Evolutionary conservation across 257 asterid genomes (phyloP), one percentile per base, ranked within the genome.

Genomic region (Nicotiana paniculata): DNA sequence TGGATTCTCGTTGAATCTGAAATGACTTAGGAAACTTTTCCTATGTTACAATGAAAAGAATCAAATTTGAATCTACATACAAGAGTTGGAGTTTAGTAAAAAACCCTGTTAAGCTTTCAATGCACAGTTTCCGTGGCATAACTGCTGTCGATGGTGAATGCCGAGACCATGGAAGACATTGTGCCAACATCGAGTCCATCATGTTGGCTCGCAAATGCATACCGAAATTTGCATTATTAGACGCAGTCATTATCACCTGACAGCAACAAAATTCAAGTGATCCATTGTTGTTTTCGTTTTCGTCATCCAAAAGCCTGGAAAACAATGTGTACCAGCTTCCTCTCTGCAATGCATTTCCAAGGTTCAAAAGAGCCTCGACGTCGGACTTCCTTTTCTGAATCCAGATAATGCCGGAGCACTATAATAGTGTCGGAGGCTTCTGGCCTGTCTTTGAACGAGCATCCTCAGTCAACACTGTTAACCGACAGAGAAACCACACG

Each of bases 331-430:
- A 4, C 9, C 59, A 76, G 39, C 84, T 35, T 77, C 69, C 77
- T 84, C 77, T 84, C 54, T 33, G 72, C 84, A 72, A 83, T 82
- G 85, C 79, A 68, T 66, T 84, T 85, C 78, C 81, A 68, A 21
- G 82, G 82, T 86, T 82, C 79, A 55, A 83, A 87, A 81, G 61
- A 55, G 83, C 90, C 86, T 80, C 89, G 84, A 55, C 3, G 57
- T 55, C 9, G 61, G 61, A 83, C 82, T 81, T 75, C 21, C 62
- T 75, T 69, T 81, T 82, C 59, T 83, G 82, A 78, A 66, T 65
- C 76, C 83, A 83, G 78, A 77, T 48, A 39, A 84, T 69, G 66
- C 83, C 85, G 77, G 57, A 83, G 55, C 79, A 70, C 62, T 85
- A 67, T 85, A 16, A 30, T 84, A 74, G 65, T 75, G 33, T 58